phyloP scores from a whole-genome alignment of 805 yeast species.

The Cyberlindnera veronae region DNA sequence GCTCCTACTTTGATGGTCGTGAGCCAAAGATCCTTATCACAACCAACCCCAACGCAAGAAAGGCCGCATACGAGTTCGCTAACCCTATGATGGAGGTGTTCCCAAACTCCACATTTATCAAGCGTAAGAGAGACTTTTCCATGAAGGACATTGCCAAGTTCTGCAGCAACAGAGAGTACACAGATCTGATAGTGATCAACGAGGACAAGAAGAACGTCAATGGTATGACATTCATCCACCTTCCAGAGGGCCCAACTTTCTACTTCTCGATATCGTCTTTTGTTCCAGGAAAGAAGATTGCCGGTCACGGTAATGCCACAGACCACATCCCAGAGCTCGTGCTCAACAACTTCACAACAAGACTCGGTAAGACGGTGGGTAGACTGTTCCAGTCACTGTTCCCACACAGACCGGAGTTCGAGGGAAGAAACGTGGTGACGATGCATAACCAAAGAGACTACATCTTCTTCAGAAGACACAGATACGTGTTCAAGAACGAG shows the following conservation, averaged over 20 bases:
- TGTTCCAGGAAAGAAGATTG: conserved; percentile 67
- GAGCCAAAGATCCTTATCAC: conserved; percentile 85
- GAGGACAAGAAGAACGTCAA: conserved; percentile 92
- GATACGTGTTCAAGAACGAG: conserved; percentile 85
- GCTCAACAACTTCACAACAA: conserved; percentile 86
- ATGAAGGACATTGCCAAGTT: conserved; percentile 85
- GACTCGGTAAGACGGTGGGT: conserved; percentile 92
- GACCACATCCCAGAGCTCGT: conserved; percentile 89
- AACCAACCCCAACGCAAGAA: conserved; percentile 82
- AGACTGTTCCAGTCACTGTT: conserved; percentile 86
- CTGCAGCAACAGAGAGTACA: conserved; percentile 79
- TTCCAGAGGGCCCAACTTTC: conserved; percentile 94
- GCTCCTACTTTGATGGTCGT: conserved; percentile 28
- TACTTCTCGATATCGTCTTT: conserved; percentile 83
- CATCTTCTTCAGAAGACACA: conserved; percentile 91
- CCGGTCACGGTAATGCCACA: conserved; percentile 89
- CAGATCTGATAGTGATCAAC: conserved; percentile 84
- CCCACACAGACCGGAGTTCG: conserved; percentile 90
- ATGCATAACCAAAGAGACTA: conserved; percentile 95
- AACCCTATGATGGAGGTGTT: conserved; percentile 78
- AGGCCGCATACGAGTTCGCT: conserved; percentile 86
- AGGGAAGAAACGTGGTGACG: conserved; percentile 94
- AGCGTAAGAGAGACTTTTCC: conserved; percentile 78
- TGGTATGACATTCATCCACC: conserved; percentile 88
- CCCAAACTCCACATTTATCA: conserved; percentile 83